A percentile compares a stretch with the other conserved stretches of the same genome.
These are phyloP conservation scores for Vaccinium darrowii DNA, from an alignment of 148 eudicot genomes.

Conservation along the genomic window DNA sequence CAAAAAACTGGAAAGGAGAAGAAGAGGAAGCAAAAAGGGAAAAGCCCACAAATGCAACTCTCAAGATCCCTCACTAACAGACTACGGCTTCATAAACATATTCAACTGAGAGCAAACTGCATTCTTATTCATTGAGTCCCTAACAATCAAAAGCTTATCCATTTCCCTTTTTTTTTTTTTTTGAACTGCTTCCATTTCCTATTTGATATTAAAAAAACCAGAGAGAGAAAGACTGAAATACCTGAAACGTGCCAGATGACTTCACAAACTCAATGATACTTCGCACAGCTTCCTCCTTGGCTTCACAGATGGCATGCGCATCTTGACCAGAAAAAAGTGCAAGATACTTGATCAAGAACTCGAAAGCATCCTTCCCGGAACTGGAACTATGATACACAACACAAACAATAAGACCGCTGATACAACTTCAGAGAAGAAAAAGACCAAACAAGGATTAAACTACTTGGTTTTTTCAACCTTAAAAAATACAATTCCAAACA, in stretches of 20 bases:
- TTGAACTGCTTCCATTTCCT: not conserved
- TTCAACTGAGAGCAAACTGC: not conserved
- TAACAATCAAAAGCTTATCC: not conserved
- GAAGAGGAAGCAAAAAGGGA: not conserved
- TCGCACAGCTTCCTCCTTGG: constrained; percentile 76
- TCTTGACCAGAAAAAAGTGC: constrained; percentile 77
- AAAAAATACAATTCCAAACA: not conserved
- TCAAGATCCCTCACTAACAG: not conserved
- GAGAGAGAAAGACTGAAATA: constrained; percentile 24
- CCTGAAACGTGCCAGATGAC: constrained; percentile 95
- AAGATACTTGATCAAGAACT: constrained; percentile 68
- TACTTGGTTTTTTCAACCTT: not conserved
- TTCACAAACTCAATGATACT: constrained; percentile 76
- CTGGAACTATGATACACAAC: constrained; percentile 37
- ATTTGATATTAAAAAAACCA: not conserved
- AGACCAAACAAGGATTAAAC: not conserved
- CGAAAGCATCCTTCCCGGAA: constrained; percentile 73
- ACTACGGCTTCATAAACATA: too few relatives aligned
- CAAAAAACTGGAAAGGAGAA: not conserved
- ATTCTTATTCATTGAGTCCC: not conserved
- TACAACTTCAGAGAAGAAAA: not conserved
- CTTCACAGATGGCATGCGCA: constrained; percentile 54
- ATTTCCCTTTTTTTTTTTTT: too few relatives aligned
- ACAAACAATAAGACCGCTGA: constrained; percentile 1
- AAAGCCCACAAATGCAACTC: not conserved